Evolutionary conservation across 352 stramenopile species (phyloP).

Genomic region (Phytophthora crassamura): DNA sequence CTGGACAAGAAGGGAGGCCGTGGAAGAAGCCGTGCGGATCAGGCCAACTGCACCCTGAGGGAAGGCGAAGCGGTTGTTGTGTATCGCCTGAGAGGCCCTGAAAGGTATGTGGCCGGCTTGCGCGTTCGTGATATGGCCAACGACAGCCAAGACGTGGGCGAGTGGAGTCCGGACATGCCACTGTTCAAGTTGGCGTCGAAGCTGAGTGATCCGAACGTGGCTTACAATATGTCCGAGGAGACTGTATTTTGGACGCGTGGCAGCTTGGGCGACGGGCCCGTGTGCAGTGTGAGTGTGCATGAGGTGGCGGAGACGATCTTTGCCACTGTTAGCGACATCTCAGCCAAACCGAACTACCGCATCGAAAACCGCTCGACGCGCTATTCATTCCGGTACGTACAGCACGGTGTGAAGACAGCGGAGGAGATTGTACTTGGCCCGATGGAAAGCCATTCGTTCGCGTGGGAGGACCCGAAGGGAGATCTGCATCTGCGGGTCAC

Average conservation of each 20-base stretch:
- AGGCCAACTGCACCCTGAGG: conserved; percentile 55
- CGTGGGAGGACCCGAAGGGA: conserved; percentile 79
- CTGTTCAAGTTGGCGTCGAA: conserved; percentile 47
- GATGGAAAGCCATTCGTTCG: conserved; percentile 79
- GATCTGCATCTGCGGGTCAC: conserved; percentile 66
- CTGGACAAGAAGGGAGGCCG: conserved; percentile 77
- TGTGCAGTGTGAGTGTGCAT: conserved; percentile 70
- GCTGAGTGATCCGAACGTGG: conserved; percentile 51
- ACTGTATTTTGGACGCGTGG: conserved; percentile 75
- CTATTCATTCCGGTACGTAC: conserved; percentile 77
- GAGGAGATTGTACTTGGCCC: conserved; percentile 78
- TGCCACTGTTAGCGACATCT: conserved; percentile 72
- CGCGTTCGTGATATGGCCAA: conserved; percentile 67
- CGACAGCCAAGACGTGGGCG: conserved; percentile 55
- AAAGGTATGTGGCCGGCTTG: conserved; percentile 76
- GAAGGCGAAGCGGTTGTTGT: conserved; percentile 64
- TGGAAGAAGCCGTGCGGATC: conserved; percentile 39
- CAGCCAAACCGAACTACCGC: conserved; percentile 68
- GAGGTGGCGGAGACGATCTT: conserved; percentile 77
- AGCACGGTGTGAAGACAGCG: conserved; percentile 58
- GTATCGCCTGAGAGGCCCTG: conserved; percentile 72
- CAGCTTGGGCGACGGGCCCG: conserved; percentile 72
- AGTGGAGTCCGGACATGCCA: conserved; percentile 69
- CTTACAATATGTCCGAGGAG: conserved; percentile 53
- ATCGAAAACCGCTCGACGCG: conserved; percentile 88